phyloP scores from a whole-genome alignment of 2,329 filamentous ascomycete species.

The Talaromyces sp. region DNA sequence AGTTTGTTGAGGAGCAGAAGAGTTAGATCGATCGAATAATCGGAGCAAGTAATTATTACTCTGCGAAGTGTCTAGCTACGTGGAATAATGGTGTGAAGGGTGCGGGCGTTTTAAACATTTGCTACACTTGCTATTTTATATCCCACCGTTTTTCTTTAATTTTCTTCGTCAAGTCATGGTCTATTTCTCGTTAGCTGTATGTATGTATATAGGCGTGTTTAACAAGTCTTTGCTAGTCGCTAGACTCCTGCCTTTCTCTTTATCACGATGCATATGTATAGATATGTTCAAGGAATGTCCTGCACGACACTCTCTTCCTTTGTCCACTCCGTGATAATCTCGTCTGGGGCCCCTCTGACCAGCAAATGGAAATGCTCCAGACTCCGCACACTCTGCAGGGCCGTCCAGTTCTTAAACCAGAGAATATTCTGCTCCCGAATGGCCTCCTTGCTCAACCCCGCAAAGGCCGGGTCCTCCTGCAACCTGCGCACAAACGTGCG shows the following conservation, averaged over 20 bases:
- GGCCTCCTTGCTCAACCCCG: conserved; percentile 26
- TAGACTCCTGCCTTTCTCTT: background rate
- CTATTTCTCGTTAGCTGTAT: background rate
- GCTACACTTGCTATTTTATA: background rate
- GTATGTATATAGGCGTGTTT: background rate
- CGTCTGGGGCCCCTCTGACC: conserved; percentile 43
- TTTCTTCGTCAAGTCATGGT: background rate
- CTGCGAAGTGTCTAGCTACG: background rate
- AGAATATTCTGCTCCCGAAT: conserved; percentile 37
- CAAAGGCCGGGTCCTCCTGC: conserved; percentile 26
- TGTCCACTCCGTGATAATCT: conserved; percentile 41
- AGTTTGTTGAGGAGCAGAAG: conserved; percentile 87
- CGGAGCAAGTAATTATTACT: background rate
- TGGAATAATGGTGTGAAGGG: background rate
- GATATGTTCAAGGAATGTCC: background rate
- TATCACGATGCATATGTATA: background rate
- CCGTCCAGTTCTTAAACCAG: conserved; percentile 63
- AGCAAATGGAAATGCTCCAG: conserved; percentile 55
- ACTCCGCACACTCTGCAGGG: conserved; percentile 55
- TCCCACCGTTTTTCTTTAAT: background rate
- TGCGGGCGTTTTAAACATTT: background rate
- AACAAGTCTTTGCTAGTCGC: background rate
- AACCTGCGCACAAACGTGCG: conserved; percentile 45
- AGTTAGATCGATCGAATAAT: background rate
- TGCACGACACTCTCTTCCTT: conserved; percentile 21